Evolutionary conservation across 352 stramenopile species (phyloP), one percentile per base, ranked within the genome.

Genomic region (Phytophthora nicotianae): DNA sequence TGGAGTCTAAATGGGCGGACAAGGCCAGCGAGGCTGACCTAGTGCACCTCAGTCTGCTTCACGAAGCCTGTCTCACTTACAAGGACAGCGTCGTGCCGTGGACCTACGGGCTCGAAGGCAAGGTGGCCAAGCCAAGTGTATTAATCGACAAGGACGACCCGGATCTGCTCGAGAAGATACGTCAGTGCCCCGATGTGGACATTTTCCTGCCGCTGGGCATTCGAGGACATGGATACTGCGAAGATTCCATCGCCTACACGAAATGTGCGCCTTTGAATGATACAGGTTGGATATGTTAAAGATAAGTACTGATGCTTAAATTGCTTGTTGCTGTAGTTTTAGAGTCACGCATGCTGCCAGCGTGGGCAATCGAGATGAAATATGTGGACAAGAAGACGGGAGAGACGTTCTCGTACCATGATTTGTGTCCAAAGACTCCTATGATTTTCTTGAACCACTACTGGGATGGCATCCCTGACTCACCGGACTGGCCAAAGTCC

Each of bases 181-280:
- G 68, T 4, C 40, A 84, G 29, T 93, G 83, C 43, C 74, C 81
- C 0, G 72, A 80, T 38, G 62, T 91, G 21, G 83, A 92, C 57
- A 71, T 92, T 17, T 90, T 83, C 61, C 57, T 88, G n/a, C 79
- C 83, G 4, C 13, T 52, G 6, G 64, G 65, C 0, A 65, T 89
- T 24, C 70, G 81, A 16, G 69, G 68, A 17, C 67, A 87, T 23
- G 79, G 80, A 27, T 92, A 90, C 62, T 92, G 83, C 68, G 79
- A 92, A 57, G 83, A 92, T 50, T 76, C 72, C 1, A 74, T 83
- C 35, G 81, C 73, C 4, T 92, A 90, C 64, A 74, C 77, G 38
- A 88, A 89, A 56, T 86, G 80, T 87, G 75, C 14, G 57, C 68
- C 27, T 17, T 8, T 20, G 19, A 24, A 9, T 54, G 14, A 58